phyloP scores from a whole-genome alignment of 2,329 filamentous ascomycete species.

The Teratosphaeria viscida region DNA sequence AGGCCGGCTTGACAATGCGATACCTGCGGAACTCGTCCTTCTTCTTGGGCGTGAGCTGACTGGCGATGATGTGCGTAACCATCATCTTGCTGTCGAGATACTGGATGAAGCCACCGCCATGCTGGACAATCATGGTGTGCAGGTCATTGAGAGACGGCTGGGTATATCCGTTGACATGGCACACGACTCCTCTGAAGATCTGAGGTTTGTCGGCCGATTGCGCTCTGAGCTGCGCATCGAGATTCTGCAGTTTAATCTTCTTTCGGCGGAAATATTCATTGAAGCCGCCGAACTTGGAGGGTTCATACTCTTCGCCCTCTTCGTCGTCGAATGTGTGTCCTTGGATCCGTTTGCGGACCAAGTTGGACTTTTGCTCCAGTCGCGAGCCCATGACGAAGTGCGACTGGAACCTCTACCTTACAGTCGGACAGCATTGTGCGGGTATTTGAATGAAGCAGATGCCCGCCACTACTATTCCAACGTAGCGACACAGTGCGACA shows the following conservation, averaged over 20 bases:
- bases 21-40: constrained; percentile 77
- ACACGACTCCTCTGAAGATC: constrained; percentile 85
- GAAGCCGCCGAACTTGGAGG: constrained; percentile 80
- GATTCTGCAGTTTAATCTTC: constrained; percentile 93
- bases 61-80: constrained; percentile 80
- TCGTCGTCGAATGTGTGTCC: constrained; percentile 68
- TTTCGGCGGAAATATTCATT: constrained; percentile 88
- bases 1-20: constrained; percentile 85
- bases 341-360: constrained; percentile 54
- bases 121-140: constrained; percentile 74
- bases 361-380: constrained; percentile 48
- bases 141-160: constrained; percentile 86
- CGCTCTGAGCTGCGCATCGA: constrained; percentile 71
- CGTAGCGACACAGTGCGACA: not conserved
- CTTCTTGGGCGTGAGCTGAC: constrained; percentile 84
- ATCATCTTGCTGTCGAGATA: constrained; percentile 91
- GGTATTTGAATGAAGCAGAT: not conserved
- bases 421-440: not conserved
- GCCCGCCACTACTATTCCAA: not conserved
- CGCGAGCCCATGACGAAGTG: constrained; percentile 46
- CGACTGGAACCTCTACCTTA: not conserved
- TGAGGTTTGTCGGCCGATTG: constrained; percentile 59
- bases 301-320: constrained; percentile 77
- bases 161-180: constrained; percentile 90
- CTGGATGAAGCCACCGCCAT: constrained; percentile 92